Conservation (phyloP, 1,139 yeast genomes). For the Saccharomyces hybrid region DNA sequence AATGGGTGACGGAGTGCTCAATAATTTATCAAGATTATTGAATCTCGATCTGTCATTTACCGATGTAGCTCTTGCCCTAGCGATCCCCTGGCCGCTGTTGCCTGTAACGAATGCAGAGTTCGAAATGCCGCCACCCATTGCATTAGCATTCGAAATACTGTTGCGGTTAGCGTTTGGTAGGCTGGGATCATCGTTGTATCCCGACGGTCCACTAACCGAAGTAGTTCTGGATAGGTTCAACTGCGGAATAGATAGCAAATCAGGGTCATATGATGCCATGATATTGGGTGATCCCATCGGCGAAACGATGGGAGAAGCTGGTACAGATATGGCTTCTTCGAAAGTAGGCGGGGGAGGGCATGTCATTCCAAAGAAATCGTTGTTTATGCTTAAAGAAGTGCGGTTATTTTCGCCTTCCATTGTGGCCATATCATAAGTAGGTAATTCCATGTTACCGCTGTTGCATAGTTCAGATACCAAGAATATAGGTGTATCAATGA, state of each 20-base stretch:
- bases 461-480: slow-evolving; percentile 68
- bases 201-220: slow-evolving; percentile 12
- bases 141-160: slow-evolving; percentile 2
- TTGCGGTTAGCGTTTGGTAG: background rate
- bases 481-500: slow-evolving; percentile 79
- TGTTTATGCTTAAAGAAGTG: background rate
- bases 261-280: slow-evolving; percentile 19
- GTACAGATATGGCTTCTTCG: slow-evolving; percentile 46
- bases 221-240: slow-evolving; percentile 26
- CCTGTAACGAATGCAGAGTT: slow-evolving; percentile 5
- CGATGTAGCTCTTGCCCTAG: background rate
- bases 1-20: background rate
- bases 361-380: slow-evolving; percentile 1
- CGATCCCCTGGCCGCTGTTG: background rate
- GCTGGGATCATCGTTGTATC: background rate
- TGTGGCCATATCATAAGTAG: slow-evolving; percentile 51
- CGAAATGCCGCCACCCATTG: background rate
- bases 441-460: slow-evolving; percentile 62
- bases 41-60: slow-evolving; percentile 8
- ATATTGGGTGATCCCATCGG: slow-evolving; percentile 24
- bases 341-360: slow-evolving; percentile 44
- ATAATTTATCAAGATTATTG: slow-evolving; percentile 14
- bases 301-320: slow-evolving; percentile 29
- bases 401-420: slow-evolving; percentile 13
- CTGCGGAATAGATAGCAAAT: slow-evolving; percentile 26